Base-by-base conservation (phyloP, 176 grass and related monocot genomes). In the Zizania latifolia region DNA sequence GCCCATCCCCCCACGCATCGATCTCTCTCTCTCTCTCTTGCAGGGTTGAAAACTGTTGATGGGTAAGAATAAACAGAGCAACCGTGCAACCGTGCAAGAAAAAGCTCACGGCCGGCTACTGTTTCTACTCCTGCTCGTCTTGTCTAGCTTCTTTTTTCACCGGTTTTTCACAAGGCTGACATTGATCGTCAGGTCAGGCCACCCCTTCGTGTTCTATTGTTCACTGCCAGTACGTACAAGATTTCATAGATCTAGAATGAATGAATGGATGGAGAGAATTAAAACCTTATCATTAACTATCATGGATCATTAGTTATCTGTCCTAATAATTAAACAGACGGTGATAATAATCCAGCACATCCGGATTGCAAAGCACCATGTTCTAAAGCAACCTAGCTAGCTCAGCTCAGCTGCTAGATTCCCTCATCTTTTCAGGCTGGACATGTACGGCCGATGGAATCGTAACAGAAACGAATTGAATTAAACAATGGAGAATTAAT, bases 361-460 rank as follows among this genome's bases (percentile, higher is more conserved):
- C 72, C 64, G 57, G 70, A 77, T 60, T 70, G 62, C 48, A 82
- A 29, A 66, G 27, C 80, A 75, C 44, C 64, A 74, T 17, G 26
- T 57, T 60, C n/a, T 53, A 53, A 53, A 53, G 48, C 48, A 53
- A 53, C 19, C n/a, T 72, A 72, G 78, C 36, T 75, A 69, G 65
- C 22, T 67, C 29, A 33, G 58, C 58, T 33, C 65, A 69, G 46
- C 63, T 68, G 54, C 2, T 62, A 70, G 81, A 70, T 77, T 83
- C 65, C 59, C 81, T 62, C 41, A 24, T 41, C 65, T 76, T 76
- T 83, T 70, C 22, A 70, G 65, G 81, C 73, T 62, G 65, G 70
- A 69, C 31, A 53, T 53, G 48, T 53, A 57, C 58, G n/a, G n/a
- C n/a, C n/a, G 19, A 35, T 19, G 16, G 54, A 30, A 31, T 62